Evolutionary conservation across 2,329 filamentous ascomycete genomes (phyloP), one percentile per base, ranked within the genome.

Genomic region (Pleoardoris graminearum): DNA sequence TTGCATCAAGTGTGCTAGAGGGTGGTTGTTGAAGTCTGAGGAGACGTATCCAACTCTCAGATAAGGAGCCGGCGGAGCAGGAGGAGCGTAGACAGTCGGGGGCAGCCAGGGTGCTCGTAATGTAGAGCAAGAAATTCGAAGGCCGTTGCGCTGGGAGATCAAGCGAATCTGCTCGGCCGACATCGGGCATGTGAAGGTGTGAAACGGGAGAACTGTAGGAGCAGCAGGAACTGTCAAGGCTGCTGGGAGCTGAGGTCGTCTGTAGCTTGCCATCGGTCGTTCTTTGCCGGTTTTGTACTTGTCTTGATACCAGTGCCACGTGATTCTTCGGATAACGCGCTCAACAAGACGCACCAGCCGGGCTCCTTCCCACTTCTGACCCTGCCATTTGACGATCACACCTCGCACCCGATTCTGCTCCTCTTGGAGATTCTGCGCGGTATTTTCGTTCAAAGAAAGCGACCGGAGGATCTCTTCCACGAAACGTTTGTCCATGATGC

Each of bases 21-120:
- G 94, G 69, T 99, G 94, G 65, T 99, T 99, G 69, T 99, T 99
- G 76, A 99, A 99, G 74, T 99, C 94, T 0, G 94, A 97, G 3
- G 94, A 97, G 32, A 99, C 86, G 71, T 99, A 99, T 41, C 94
- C 94, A 54, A 99, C 85, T 61, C 91, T 93, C n/a, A 99, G 80
- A 59, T 88, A 85, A 0, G 92, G 91, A 37, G 79, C 81, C 1
- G 94, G 94, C 1, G 94, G 92, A 2, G 84, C 74, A 0, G 94
- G 94, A 2, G 94, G 94, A n/a, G 85, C 84, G 65, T 90, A 96
- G 0, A 97, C 89, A 0, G 85, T 86, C 39, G 76, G 70, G 6
- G 93, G 88, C 42, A 99, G 82, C 94, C 94, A 99, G 4, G 91
- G 84, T 1, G 91, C 85, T 51, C 88, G 86, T 14, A 99, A 76